A percentile compares a stretch with the other conserved stretches of the same genome.
phyloP scores from a whole-genome alignment of 495 filamentous ascomycete species.

The Tuber magnatum region DNA sequence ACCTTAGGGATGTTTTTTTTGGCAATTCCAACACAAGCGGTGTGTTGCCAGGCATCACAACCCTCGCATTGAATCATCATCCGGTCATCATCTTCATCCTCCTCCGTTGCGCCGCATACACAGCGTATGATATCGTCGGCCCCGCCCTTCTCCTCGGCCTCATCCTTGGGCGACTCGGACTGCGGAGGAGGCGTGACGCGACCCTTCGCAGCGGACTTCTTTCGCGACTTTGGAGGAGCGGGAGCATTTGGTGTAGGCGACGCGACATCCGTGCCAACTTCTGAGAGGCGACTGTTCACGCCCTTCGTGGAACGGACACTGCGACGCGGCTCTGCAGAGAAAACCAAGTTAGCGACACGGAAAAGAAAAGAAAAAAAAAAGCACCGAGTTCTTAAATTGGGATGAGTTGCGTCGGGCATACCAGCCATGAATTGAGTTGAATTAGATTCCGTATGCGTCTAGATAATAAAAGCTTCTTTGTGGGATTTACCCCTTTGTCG shows the following conservation, averaged over 20 bases:
- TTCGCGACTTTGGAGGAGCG: conserved; percentile 53
- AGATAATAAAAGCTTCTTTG: conserved; percentile 16
- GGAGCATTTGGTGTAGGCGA: conserved; percentile 51
- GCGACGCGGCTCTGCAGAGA: conserved; percentile 64
- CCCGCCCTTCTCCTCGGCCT: conserved; percentile 56
- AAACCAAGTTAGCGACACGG: conserved; percentile 24
- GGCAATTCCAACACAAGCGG: conserved; percentile 82
- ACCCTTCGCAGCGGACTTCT: conserved; percentile 44
- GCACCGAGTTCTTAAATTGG: conserved; percentile 6
- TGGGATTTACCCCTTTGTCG: not conserved
- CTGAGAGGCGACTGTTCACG: conserved; percentile 77
- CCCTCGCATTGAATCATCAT: conserved; percentile 88
- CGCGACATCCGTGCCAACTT: conserved; percentile 55
- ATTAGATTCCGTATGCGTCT: conserved; percentile 14
- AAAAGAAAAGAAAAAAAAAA: conserved; percentile 8
- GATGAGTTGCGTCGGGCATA: conserved; percentile 23
- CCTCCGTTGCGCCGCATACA: conserved; percentile 80
- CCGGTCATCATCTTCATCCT: conserved; percentile 69
- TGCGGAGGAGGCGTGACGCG: conserved; percentile 43
- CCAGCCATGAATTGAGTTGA: conserved; percentile 25
- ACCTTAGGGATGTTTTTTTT: conserved; percentile 64
- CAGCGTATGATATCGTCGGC: conserved; percentile 75
- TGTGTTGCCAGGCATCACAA: conserved; percentile 93
- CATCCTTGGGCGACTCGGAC: conserved; percentile 48
- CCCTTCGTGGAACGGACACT: conserved; percentile 94